Percentiles rank a stretch among this genome's conserved stretches.
phyloP scores from a whole-genome alignment of 2,329 filamentous ascomycete species.

The Penicillium sp. region DNA sequence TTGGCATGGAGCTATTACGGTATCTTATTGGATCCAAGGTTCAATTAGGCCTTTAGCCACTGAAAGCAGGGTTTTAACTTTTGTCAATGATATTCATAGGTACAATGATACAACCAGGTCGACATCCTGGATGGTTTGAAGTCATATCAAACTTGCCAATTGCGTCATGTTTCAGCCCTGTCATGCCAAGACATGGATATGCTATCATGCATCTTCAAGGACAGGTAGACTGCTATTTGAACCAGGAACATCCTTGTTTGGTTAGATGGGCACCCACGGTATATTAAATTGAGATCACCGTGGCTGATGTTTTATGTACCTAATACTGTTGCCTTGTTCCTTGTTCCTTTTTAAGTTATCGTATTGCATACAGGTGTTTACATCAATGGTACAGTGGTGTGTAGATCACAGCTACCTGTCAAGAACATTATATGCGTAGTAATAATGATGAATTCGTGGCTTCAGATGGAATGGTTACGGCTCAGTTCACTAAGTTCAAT shows the following conservation, averaged over 20 bases:
- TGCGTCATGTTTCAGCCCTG: not conserved
- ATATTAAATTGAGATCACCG: not conserved
- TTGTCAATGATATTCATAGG: too few relatives aligned
- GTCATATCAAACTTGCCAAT: not conserved
- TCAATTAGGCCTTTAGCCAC: not conserved
- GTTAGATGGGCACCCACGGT: not conserved
- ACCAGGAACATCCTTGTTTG: not conserved
- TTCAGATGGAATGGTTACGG: too few relatives aligned
- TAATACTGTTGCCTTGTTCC: too few relatives aligned
- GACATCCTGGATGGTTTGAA: not conserved
- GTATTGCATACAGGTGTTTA: too few relatives aligned
- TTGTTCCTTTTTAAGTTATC: too few relatives aligned
- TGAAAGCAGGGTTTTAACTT: not conserved
- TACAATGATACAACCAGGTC: too few relatives aligned
- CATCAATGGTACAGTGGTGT: too few relatives aligned
- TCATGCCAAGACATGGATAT: constrained; percentile 1
- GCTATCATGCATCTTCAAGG: not conserved
- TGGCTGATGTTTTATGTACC: not conserved
- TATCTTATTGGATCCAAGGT: not conserved
- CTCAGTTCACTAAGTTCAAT: too few relatives aligned
- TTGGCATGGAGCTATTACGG: not conserved
- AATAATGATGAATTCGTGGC: too few relatives aligned
- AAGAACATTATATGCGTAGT: too few relatives aligned
- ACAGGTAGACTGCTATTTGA: not conserved
- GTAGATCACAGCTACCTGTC: too few relatives aligned